Conservation (phyloP, 2,329 filamentous ascomycete genomes). For the Zymoseptoria crescenta region DNA sequence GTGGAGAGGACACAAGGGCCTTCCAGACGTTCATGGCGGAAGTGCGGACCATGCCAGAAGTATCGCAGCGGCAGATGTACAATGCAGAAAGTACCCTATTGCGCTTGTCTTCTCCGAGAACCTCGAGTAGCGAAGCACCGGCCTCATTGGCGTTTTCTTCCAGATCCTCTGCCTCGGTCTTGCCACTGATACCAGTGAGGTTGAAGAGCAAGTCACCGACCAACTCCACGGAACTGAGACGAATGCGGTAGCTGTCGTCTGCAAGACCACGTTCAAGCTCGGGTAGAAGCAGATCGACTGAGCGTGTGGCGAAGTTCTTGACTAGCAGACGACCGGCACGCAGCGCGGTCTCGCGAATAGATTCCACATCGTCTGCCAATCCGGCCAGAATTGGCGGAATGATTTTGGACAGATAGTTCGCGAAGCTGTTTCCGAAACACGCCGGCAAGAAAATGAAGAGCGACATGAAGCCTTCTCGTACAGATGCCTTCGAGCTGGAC, state of each 20-base stretch:
- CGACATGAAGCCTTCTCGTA: slow-evolving; percentile 98
- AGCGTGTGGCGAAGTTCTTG: slow-evolving; percentile 94
- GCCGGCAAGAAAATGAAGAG: slow-evolving; percentile 98
- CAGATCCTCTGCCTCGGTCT: slow-evolving; percentile 66
- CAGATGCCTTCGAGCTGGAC: slow-evolving; percentile 77
- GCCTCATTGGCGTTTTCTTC: slow-evolving; percentile 79
- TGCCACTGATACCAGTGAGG: slow-evolving; percentile 83
- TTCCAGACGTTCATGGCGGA: slow-evolving; percentile 95
- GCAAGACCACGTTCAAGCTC: slow-evolving; percentile 92
- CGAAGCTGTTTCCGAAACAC: slow-evolving; percentile 97
- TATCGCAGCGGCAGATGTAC: slow-evolving; percentile 97
- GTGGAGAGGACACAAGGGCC: slow-evolving; percentile 83
- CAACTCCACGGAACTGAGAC: slow-evolving; percentile 94
- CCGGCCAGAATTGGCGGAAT: slow-evolving; percentile 92
- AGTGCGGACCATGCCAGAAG: slow-evolving; percentile 78
- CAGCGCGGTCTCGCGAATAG: slow-evolving; percentile 92
- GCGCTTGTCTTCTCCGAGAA: slow-evolving; percentile 89
- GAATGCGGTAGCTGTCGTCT: slow-evolving; percentile 96
- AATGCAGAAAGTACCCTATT: slow-evolving; percentile 96
- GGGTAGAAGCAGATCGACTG: slow-evolving; percentile 86
- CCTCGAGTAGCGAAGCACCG: slow-evolving; percentile 84
- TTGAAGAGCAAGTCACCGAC: slow-evolving; percentile 97
- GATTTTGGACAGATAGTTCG: slow-evolving; percentile 88
- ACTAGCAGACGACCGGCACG: slow-evolving; percentile 88
- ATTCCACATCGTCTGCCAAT: slow-evolving; percentile 90